Percentiles rank a stretch among this genome's conserved stretches.
phyloP scores from a whole-genome alignment of 1,284 basidiomycete genomes.

The Fomitopsis pinicola region DNA sequence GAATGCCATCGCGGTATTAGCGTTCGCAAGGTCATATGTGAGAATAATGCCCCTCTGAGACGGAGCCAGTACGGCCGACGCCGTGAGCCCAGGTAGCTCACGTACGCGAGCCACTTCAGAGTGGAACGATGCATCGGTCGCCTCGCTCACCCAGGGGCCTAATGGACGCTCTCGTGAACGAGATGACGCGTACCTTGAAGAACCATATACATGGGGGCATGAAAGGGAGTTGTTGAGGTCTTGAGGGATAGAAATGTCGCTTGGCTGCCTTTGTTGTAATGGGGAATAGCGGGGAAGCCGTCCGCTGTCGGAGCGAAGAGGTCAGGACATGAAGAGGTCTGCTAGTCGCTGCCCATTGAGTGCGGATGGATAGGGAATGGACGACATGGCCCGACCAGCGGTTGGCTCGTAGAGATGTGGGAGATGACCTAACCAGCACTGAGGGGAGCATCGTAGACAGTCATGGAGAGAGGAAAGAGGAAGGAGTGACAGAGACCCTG shows the following conservation, averaged over 20 bases:
- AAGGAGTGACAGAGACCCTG: neutral
- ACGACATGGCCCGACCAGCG: neutral
- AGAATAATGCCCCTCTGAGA: neutral
- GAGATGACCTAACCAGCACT: neutral
- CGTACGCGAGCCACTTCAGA: neutral
- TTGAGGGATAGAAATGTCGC: neutral
- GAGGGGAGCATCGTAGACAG: neutral
- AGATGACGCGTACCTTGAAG: constrained; percentile 41
- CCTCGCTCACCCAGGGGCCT: neutral
- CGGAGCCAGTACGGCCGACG: neutral
- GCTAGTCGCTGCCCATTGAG: neutral
- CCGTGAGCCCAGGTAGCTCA: neutral
- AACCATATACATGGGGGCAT: constrained; percentile 35
- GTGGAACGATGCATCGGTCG: neutral
- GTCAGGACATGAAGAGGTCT: neutral
- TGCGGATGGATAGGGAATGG: neutral
- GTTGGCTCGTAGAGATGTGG: neutral
- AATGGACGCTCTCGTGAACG: no score
- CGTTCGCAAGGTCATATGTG: neutral
- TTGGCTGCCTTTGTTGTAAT: neutral
- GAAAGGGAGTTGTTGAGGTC: constrained; percentile 20
- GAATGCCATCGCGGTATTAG: constrained; percentile 4
- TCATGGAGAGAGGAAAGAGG: neutral
- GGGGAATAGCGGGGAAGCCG: neutral
- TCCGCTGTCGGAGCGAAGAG: neutral